Evolutionary conservation across 257 asterid species (phyloP).

Genomic region (Marsdenia floribunda): DNA sequence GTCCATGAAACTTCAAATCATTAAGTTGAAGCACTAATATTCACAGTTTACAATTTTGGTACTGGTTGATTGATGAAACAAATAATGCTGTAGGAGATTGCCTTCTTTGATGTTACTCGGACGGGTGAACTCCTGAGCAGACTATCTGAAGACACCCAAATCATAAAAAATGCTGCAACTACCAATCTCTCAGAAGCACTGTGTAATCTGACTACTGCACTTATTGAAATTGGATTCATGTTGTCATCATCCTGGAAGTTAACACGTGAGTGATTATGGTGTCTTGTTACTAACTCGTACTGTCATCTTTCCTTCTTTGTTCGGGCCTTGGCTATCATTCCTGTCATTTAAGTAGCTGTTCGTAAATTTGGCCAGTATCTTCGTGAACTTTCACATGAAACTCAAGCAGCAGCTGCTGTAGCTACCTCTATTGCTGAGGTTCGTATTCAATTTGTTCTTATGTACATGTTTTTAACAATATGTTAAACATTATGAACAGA

Average conservation of each 20-base stretch:
- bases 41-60: neutral
- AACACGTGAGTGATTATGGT: constrained; percentile 21
- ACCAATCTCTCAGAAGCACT: constrained; percentile 86
- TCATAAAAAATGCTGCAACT: constrained; percentile 85
- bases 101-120: constrained; percentile 80
- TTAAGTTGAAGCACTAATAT: neutral
- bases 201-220: constrained; percentile 68
- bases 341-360: constrained; percentile 57
- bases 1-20: neutral
- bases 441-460: constrained; percentile 13
- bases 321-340: constrained; percentile 82
- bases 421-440: constrained; percentile 92
- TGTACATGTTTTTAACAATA: neutral
- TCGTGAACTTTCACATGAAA: constrained; percentile 77
- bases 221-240: constrained; percentile 83
- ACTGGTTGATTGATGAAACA: neutral
- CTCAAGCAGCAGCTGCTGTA: constrained; percentile 91
- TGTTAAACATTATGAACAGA: neutral
- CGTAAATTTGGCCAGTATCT: constrained; percentile 71
- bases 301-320: constrained; percentile 37
- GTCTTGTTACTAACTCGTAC: neutral
- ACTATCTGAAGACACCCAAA: constrained; percentile 91
- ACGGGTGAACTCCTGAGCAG: constrained; percentile 90
- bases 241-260: constrained; percentile 74
- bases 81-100: constrained; percentile 54